Evolutionary conservation across 2,329 filamentous ascomycete genomes (phyloP).

Genomic region (Alternaria burnsii): DNA sequence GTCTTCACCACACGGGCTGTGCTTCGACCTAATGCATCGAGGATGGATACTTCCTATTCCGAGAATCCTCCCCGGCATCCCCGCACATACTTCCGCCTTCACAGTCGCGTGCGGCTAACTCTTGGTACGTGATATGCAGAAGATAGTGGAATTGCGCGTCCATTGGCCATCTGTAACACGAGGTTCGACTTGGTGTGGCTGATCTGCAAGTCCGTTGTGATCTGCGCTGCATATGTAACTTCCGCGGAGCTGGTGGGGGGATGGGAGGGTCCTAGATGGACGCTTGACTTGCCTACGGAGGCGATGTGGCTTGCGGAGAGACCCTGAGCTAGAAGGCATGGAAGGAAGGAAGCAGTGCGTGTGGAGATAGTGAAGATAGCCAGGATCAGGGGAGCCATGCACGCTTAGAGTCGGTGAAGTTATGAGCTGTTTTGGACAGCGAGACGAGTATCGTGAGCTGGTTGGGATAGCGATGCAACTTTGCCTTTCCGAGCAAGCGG

Average conservation of each 20-base stretch:
- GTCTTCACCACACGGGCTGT: constrained; percentile 8
- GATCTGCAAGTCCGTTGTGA: constrained; percentile 24
- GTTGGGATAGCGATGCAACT: constrained; percentile 12
- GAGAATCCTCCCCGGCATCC: constrained; percentile 9
- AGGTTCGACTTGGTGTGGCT: constrained; percentile 6
- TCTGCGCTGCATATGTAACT: constrained; percentile 19
- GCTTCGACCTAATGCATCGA: background rate
- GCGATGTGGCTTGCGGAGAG: constrained; percentile 17
- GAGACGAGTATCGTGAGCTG: constrained; percentile 11
- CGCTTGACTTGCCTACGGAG: constrained; percentile 19
- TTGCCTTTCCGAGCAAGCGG: constrained; percentile 15
- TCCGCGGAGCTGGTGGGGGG: constrained; percentile 19
- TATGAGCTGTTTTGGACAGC: constrained; percentile 13
- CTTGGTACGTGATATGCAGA: background rate
- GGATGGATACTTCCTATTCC: constrained; percentile 15
- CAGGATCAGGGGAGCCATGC: constrained; percentile 1
- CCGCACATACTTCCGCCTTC: constrained; percentile 5
- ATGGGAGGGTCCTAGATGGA: constrained; percentile 9
- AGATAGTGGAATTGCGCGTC: background rate
- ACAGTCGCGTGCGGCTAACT: background rate
- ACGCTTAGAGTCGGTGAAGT: constrained; percentile 13
- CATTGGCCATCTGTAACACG: constrained; percentile 8
- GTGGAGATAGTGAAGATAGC: constrained; percentile 3
- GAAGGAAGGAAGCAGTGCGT: constrained; percentile 9
- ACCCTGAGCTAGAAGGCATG: constrained; percentile 22